phyloP scores from a whole-genome alignment of 73 alveolate species.

The Durusdinium trenchii region DNA sequence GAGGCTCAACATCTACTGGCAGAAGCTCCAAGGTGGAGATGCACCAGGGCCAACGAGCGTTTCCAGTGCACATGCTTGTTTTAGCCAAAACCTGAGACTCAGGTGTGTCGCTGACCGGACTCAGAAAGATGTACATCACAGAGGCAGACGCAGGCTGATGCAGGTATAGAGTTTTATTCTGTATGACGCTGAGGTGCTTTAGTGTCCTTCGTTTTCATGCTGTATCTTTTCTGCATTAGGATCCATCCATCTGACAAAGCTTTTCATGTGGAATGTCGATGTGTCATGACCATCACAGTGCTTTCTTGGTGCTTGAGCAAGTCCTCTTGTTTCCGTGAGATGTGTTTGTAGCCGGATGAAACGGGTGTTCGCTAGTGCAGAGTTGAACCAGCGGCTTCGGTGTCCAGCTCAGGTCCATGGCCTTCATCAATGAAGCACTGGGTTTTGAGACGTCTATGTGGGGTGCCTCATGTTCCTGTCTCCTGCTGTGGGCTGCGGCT shows the following conservation, averaged over 20 bases:
- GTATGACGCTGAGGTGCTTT: conserved; percentile 1
- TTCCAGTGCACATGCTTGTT: conserved; percentile 69
- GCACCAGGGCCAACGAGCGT: conserved; percentile 32
- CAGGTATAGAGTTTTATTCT: not conserved
- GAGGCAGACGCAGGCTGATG: not conserved
- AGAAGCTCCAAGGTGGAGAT: conserved; percentile 58
- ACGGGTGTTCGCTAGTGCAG: no score
- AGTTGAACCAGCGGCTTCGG: no score
- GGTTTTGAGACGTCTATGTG: conserved; percentile 9
- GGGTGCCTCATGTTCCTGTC: no score
- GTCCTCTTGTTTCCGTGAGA: no score
- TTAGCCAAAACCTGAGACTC: conserved; percentile 37
- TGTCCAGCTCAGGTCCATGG: no score
- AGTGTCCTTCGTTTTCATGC: conserved; percentile 1
- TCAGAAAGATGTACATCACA: not conserved
- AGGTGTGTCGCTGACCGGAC: not conserved
- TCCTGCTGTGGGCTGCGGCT: no score
- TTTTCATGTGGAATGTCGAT: no score
- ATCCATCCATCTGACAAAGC: no score
- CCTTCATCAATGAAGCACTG: conserved; percentile 32
- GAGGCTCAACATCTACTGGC: conserved; percentile 72
- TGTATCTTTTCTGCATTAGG: no score
- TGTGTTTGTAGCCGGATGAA: no score
- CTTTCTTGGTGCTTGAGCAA: no score
- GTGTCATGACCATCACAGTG: no score